Evolutionary conservation across 345 rosid species (phyloP).

Genomic region (Arabidopsis thaliana): TAIR10.1 NC_003071.7:10587501-10588000

Average conservation of each 20-base stretch:
- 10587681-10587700: neutral
- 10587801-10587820: neutral
- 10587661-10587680: neutral
- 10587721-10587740: neutral
- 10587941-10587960: neutral
- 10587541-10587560: neutral
- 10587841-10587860: neutral
- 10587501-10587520: neutral
- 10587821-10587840: neutral
- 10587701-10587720: neutral
- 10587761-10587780: neutral
- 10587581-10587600: neutral
- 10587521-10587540: constrained; percentile 5
- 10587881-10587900: neutral
- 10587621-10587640: neutral
- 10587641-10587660: neutral
- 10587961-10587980: neutral
- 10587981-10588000: neutral
- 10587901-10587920: neutral
- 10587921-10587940: neutral
- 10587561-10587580: neutral
- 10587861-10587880: neutral
- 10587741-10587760: neutral
- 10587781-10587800: neutral
- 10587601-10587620: neutral